Base-by-base conservation (phyloP, 352 stramenopile genomes). In the Pythium monospermum region DNA sequence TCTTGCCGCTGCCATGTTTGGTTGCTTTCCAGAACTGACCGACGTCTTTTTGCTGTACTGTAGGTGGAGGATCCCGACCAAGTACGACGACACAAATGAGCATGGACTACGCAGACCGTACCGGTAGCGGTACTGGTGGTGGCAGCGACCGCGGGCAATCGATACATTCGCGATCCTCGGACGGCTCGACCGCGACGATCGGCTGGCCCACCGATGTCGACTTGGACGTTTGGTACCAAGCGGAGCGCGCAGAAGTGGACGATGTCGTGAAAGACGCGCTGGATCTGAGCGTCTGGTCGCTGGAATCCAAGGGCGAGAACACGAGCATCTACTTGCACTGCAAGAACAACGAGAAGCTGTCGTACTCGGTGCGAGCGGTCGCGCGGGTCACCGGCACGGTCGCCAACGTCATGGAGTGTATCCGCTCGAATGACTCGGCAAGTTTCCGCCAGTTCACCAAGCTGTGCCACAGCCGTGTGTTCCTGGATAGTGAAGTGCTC, bases 341-440 rank as follows among this genome's bases (percentile, higher is more conserved):
- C 63, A 89, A 91, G 53, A 94, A 91, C 67, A 91, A 78, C 47
- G 77, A 90, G 49, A 82, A 85, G 13, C 65, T 81, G 8, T 82
- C 71, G 22, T 90, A 83, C 56, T 86, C 69, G 46, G 69, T 92
- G 25, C 81, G 83, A 36, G 71, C 76, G 0, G 79, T 91, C 16
- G 76, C 78, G 11, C 80, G 75, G 41, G 70, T 92, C 18, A 57
- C 79, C 0, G 79, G 79, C 32, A 71, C 76, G 2, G 76, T 94
- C n/a, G 42, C 64, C 2, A 79, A 76, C 54, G 75, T 91, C n/a
- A 70, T 88, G 35, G 83, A 94, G 53, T 87, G 79, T 58, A 71
- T 94, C 26, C 76, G 83, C 7, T 70, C 75, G 13, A 68, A 69
- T 8, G 77, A 89, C 53, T 83, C 65, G 39, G 33, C 64, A n/a